Base-by-base conservation (phyloP, 352 stramenopile species). In the Globisporangium perplexum region DNA sequence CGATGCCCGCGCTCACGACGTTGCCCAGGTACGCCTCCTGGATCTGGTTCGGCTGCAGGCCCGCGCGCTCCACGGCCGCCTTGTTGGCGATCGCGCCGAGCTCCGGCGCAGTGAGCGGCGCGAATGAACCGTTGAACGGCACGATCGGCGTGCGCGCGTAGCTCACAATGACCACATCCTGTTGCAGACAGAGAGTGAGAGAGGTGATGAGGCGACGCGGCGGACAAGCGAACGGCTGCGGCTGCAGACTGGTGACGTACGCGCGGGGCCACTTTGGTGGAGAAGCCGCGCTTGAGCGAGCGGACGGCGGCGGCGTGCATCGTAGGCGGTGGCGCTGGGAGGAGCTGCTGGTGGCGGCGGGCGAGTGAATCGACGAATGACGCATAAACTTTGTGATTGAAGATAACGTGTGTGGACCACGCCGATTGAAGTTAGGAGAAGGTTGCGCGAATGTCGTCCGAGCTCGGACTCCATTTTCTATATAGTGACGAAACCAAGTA, bases 11-110 rank as follows among this genome's bases (percentile, higher is more conserved):
- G 52, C 84, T 96, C 28, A 99, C 80, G 36, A 99, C 97, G 69
- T 99, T 98, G 22, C 97, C 97, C 31, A 99, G 72, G 69, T 97
- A 98, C 3, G 91, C 95, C 77, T 99, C 96, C 47, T 97, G 86
- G 59, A 99, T 97, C 46, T 90, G 74, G 30, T 60, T 59, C 1
- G 77, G 80, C 48, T 81, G 51, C 18, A 97, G 33, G 0, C 77
- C 81, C 2, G 81, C 83, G 47, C 84, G 81, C 69, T 90, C 75
- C 30, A 94, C 74, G 7, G 84, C 82, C 28, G 71, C 84, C 41
- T 74, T 66, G 61, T 98, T 98, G 17, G 94, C 95, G n/a, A 95
- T 81, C 10, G 93, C 77, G 35, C 93, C 97, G 1, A 99, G 68
- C 54, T 98, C 84, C 1, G 96, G 80, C 3, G 85, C 96, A 4